Evolutionary conservation across 176 grass and related monocot genomes (phyloP).

Genomic region (Cenchrus fungigraminus): DNA sequence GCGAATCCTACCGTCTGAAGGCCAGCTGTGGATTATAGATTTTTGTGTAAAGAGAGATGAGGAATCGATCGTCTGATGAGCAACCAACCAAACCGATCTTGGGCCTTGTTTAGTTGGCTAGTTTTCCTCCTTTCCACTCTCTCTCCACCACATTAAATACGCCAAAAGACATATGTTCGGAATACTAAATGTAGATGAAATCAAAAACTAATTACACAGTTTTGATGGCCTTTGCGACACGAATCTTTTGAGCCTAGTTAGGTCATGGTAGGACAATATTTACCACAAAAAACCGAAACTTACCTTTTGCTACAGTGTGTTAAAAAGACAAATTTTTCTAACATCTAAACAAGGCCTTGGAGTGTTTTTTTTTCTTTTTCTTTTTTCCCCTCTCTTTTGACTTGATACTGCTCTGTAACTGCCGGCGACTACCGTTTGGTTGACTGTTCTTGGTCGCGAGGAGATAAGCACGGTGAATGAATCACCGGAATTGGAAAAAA

Average conservation of each 20-base stretch:
- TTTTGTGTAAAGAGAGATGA: not conserved
- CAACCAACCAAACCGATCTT: not conserved
- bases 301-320: too few relatives aligned
- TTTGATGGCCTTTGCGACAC: too few relatives aligned
- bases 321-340: too few relatives aligned
- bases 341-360: too few relatives aligned
- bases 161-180: too few relatives aligned
- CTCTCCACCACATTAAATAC: too few relatives aligned
- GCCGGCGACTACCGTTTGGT: not conserved
- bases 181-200: too few relatives aligned
- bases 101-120: not conserved
- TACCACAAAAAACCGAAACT: too few relatives aligned
- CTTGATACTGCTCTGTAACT: not conserved
- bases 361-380: not conserved
- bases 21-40: not conserved
- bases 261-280: too few relatives aligned
- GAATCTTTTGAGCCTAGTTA: too few relatives aligned
- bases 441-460: not conserved
- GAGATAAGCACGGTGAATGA: conserved; percentile 12
- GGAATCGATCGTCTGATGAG: not conserved
- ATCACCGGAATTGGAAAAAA: not conserved
- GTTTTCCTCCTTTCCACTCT: too few relatives aligned
- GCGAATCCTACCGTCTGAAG: not conserved
- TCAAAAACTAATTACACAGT: too few relatives aligned
- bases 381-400: not conserved